Conservation (phyloP, 495 filamentous ascomycete genomes). For the Jackrogersella minutella region DNA sequence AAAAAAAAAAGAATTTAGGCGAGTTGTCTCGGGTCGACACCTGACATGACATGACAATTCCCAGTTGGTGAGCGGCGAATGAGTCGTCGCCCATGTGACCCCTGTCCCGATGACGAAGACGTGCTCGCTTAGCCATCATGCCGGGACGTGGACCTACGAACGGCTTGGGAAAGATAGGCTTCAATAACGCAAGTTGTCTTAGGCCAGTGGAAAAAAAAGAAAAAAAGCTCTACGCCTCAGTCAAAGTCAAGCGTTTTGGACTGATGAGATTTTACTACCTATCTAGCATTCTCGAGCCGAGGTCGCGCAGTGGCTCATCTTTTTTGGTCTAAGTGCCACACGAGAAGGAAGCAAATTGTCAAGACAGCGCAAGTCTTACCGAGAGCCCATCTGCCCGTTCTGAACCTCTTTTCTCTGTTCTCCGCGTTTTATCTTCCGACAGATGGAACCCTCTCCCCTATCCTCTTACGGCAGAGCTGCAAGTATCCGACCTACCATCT, state of each 20-base stretch:
- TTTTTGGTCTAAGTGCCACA: conserved; percentile 22
- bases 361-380: conserved; percentile 42
- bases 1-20: conserved; percentile 42
- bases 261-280: conserved; percentile 19
- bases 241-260: conserved; percentile 8
- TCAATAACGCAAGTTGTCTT: neutral
- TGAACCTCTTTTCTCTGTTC: conserved; percentile 15
- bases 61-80: neutral
- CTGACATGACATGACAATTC: conserved; percentile 37
- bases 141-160: neutral
- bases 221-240: conserved; percentile 15
- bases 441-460: conserved; percentile 20
- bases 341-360: neutral
- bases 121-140: conserved; percentile 1
- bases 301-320: conserved; percentile 19
- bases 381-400: conserved; percentile 10
- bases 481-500: conserved; percentile 35
- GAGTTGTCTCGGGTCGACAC: conserved; percentile 45
- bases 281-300: conserved; percentile 18
- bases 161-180: neutral
- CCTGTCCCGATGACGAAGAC: conserved; percentile 20
- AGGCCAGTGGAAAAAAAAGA: neutral
- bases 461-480: conserved; percentile 26
- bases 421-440: conserved; percentile 42
- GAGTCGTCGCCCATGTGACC: conserved; percentile 5